A percentile compares a stretch with the other conserved stretches of the same genome.
phyloP scores from a whole-genome alignment of 805 yeast genomes.

The Blastobotrys parvus region DNA sequence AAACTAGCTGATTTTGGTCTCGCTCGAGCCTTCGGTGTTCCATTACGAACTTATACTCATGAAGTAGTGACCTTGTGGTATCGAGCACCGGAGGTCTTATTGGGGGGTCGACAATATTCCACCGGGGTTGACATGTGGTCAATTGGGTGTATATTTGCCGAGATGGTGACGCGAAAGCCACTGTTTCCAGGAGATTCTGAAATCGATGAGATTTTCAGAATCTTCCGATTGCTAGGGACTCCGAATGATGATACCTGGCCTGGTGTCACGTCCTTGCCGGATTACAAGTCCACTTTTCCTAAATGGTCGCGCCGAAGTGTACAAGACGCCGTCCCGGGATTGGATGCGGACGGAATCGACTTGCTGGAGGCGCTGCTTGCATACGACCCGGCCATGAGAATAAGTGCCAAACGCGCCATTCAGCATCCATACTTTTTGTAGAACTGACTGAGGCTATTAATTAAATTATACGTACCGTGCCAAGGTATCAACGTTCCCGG shows the following conservation, averaged over 20 bases:
- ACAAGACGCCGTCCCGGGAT: conserved; percentile 60
- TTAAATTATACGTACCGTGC: no score
- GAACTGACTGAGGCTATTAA: no score
- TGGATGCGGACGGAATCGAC: conserved; percentile 80
- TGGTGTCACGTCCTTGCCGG: conserved; percentile 82
- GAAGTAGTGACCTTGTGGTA: conserved; percentile 98
- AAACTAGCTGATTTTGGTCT: conserved; percentile 89
- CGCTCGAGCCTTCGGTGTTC: conserved; percentile 96
- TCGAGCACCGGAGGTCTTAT: conserved; percentile 88
- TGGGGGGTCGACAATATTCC: conserved; percentile 95
- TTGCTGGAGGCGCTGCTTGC: conserved; percentile 65
- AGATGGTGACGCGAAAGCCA: conserved; percentile 94
- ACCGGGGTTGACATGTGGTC: conserved; percentile 99
- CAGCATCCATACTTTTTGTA: conserved; percentile 87
- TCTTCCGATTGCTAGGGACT: conserved; percentile 86
- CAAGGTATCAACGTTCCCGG: no score
- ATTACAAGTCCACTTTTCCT: conserved; percentile 88
- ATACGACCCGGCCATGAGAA: conserved; percentile 89
- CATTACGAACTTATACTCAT: conserved; percentile 92
- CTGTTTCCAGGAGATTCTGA: conserved; percentile 96
- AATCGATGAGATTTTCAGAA: conserved; percentile 92
- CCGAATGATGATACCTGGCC: conserved; percentile 95
- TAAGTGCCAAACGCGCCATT: conserved; percentile 90
- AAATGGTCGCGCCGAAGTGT: conserved; percentile 75
- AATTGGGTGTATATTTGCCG: conserved; percentile 95